These are phyloP conservation scores for Kluyveromyces nonfermentans DNA, from an alignment of 805 yeast genomes.

Conservation along the genomic window DNA sequence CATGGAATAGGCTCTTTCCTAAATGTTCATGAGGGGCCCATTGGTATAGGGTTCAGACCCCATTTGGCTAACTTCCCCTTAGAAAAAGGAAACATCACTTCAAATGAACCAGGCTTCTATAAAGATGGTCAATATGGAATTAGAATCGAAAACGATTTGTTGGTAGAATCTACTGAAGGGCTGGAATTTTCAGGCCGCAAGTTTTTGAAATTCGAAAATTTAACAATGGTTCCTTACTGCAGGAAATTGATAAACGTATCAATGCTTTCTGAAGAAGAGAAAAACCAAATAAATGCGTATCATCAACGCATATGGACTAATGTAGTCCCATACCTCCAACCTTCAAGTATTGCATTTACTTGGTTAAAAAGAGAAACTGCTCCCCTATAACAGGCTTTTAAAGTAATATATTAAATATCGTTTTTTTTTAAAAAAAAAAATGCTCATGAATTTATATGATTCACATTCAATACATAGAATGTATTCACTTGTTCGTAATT, in stretches of 20 bases:
- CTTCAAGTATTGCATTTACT: constrained; percentile 47
- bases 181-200: constrained; percentile 44
- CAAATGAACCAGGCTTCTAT: constrained; percentile 94
- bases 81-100: constrained; percentile 61
- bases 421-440: too few relatives aligned
- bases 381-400: constrained; percentile 3
- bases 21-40: constrained; percentile 91
- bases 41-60: constrained; percentile 58
- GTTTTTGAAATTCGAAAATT: constrained; percentile 67
- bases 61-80: constrained; percentile 43
- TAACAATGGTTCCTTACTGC: constrained; percentile 82
- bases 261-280: constrained; percentile 53
- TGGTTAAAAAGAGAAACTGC: constrained; percentile 62
- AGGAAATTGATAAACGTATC: constrained; percentile 54
- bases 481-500: not conserved
- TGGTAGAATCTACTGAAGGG: constrained; percentile 37
- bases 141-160: constrained; percentile 77
- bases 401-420: not conserved
- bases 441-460: not conserved
- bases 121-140: constrained; percentile 85
- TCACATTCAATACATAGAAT: not conserved
- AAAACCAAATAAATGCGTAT: constrained; percentile 57
- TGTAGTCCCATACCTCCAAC: constrained; percentile 42
- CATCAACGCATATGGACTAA: constrained; percentile 49
- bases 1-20: constrained; percentile 94